Conservation (phyloP, 768 basidiomycete genomes). For the Suillus cothurnatus region DNA sequence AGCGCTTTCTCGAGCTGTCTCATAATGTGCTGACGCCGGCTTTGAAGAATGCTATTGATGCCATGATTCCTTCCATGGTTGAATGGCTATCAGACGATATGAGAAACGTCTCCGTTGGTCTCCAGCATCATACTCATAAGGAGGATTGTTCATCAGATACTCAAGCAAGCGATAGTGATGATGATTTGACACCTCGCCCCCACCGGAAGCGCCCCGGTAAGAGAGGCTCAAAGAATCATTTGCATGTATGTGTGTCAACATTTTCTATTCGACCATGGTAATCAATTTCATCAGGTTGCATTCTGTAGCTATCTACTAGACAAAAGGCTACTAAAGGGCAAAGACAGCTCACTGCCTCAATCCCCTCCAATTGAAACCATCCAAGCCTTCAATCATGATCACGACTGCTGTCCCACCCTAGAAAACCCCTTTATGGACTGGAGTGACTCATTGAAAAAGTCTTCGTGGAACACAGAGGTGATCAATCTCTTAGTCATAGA, state of each 20-base stretch:
- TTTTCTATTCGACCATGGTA: too few species aligned
- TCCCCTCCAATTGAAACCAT: background rate
- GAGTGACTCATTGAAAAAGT: background rate
- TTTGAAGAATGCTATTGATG: background rate
- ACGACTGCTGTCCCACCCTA: background rate
- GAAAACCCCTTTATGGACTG: background rate
- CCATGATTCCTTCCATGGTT: background rate
- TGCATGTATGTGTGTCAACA: constrained; percentile 5
- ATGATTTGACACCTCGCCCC: background rate
- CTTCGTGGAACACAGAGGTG: background rate
- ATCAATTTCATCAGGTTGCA: background rate
- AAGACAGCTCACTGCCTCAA: background rate
- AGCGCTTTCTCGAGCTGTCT: background rate
- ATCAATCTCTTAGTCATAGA: background rate
- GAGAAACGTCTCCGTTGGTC: background rate
- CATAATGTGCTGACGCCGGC: background rate
- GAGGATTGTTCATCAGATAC: background rate
- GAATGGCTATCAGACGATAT: background rate
- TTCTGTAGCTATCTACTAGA: constrained; percentile 2
- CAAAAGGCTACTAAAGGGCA: background rate
- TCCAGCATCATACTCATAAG: background rate
- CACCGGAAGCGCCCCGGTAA: background rate
- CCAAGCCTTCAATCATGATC: background rate
- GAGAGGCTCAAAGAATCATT: constrained; percentile 7
- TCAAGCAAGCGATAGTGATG: background rate